These are phyloP conservation scores for Eleusine coracana DNA, from an alignment of 176 grass and related monocot genomes.

Conservation along the genomic window DNA sequence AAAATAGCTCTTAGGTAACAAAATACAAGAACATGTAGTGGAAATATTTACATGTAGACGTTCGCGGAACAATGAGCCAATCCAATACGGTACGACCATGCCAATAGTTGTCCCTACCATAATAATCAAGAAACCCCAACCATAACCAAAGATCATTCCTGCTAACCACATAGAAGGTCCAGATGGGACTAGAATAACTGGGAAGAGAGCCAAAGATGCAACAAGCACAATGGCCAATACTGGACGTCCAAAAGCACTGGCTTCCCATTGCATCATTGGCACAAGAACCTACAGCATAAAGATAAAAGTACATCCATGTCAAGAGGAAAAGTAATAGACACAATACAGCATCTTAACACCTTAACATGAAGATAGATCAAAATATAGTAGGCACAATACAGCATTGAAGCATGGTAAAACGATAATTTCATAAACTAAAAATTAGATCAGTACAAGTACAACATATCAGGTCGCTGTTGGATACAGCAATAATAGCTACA, in stretches of 20 bases:
- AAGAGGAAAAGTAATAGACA: not conserved
- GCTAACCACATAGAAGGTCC: constrained; percentile 98
- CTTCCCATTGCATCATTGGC: constrained; percentile 98
- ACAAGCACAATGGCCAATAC: constrained; percentile 81
- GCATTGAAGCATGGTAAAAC: not conserved
- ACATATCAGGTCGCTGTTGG: not conserved
- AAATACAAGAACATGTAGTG: not conserved
- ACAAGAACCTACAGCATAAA: constrained; percentile 61
- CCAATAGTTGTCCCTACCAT: constrained; percentile 92
- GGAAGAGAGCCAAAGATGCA: constrained; percentile 84
- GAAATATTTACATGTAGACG: constrained; percentile 73
- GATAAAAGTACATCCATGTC: not conserved
- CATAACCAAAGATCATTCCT: constrained; percentile 99
- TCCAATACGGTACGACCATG: constrained; percentile 88
- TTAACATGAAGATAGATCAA: not conserved
- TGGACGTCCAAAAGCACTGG: constrained; percentile 88
- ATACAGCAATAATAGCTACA: not conserved
- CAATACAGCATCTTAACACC: not conserved
- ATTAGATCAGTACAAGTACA: too few relatives aligned
- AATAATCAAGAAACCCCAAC: constrained; percentile 97
- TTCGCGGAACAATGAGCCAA: constrained; percentile 80
- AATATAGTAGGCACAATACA: not conserved
- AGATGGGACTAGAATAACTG: constrained; percentile 82
- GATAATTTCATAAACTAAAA: too few relatives aligned
- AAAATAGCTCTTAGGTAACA: constrained; percentile 4